These are phyloP conservation scores for Coemansia sp. DNA, from an alignment of 192 early-diverging fungal species.

Conservation along the genomic window DNA sequence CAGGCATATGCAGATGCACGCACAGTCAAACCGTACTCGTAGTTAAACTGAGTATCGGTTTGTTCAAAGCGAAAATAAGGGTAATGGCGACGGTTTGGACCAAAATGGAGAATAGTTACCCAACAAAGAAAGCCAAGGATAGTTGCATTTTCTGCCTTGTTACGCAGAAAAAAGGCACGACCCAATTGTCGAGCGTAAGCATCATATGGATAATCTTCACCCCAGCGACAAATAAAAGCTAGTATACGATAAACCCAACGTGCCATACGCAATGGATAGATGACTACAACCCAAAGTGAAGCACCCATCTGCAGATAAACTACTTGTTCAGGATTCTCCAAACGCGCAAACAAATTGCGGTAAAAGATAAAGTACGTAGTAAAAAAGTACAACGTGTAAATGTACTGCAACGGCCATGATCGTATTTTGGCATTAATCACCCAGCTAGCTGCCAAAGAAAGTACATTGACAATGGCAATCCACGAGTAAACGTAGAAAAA, in stretches of 20 bases:
- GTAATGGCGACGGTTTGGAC: slow-evolving; percentile 66
- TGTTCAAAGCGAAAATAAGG: slow-evolving; percentile 66
- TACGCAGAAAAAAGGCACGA: slow-evolving; percentile 68
- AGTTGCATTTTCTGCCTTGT: slow-evolving; percentile 74
- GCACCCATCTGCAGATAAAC: slow-evolving; percentile 65
- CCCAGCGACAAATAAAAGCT: slow-evolving; percentile 55
- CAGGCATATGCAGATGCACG: slow-evolving; percentile 63
- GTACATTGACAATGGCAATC: slow-evolving; percentile 68
- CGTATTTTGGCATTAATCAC: slow-evolving; percentile 63
- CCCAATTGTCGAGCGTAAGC: slow-evolving; percentile 68
- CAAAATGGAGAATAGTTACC: slow-evolving; percentile 68
- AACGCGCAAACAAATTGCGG: slow-evolving; percentile 70
- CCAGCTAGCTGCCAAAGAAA: slow-evolving; percentile 65
- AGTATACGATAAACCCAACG: slow-evolving; percentile 54
- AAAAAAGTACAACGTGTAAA: slow-evolving; percentile 75
- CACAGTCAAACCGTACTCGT: slow-evolving; percentile 61
- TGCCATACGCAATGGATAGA: slow-evolving; percentile 73
- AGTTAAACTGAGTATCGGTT: slow-evolving; percentile 54
- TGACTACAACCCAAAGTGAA: slow-evolving; percentile 72
- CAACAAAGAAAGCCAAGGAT: slow-evolving; percentile 74
- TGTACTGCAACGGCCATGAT: slow-evolving; percentile 66
- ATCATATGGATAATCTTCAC: slow-evolving; percentile 63
- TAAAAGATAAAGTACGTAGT: slow-evolving; percentile 83
- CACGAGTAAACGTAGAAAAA: slow-evolving; percentile 73
- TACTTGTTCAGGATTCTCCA: slow-evolving; percentile 68